phyloP scores from a whole-genome alignment of 2,329 filamentous ascomycete genomes.

The Ceratocystis harringtonii region DNA sequence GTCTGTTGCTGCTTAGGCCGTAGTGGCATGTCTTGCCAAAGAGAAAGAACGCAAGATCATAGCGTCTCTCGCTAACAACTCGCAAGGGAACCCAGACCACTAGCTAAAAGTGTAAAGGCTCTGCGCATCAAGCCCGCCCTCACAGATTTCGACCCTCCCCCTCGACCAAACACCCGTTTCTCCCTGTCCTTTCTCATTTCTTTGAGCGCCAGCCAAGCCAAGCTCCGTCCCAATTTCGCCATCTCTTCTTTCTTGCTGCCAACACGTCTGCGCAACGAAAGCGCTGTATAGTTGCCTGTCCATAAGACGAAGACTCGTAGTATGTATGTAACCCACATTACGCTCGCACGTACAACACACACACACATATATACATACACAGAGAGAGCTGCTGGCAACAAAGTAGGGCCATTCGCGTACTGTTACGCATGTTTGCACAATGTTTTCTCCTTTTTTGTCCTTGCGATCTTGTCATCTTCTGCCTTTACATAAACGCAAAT shows the following conservation, averaged over 20 bases:
- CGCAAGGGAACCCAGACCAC: neutral
- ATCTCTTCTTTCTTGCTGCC: neutral
- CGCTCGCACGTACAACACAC: neutral
- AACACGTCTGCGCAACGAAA: too few relatives aligned
- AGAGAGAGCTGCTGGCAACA: too few relatives aligned
- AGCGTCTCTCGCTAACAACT: neutral
- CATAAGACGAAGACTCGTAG: neutral
- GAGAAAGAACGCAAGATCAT: neutral
- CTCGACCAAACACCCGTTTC: too few relatives aligned
- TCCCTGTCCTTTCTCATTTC: neutral
- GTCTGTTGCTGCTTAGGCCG: too few relatives aligned
- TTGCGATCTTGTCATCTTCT: neutral
- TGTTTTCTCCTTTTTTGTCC: constrained; percentile 2
- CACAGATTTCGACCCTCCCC: too few relatives aligned
- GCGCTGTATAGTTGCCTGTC: too few relatives aligned
- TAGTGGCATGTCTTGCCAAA: neutral
- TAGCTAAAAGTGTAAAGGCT: neutral
- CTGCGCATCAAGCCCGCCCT: neutral
- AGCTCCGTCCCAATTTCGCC: neutral
- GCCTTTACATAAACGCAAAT: neutral
- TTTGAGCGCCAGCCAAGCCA: neutral
- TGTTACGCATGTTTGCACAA: neutral
- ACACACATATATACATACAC: neutral
- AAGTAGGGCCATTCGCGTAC: neutral
- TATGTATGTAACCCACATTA: neutral